These are phyloP conservation scores for Lodderomyces jiufengensis DNA, from an alignment of 1,139 yeast species.

Conservation along the genomic window DNA sequence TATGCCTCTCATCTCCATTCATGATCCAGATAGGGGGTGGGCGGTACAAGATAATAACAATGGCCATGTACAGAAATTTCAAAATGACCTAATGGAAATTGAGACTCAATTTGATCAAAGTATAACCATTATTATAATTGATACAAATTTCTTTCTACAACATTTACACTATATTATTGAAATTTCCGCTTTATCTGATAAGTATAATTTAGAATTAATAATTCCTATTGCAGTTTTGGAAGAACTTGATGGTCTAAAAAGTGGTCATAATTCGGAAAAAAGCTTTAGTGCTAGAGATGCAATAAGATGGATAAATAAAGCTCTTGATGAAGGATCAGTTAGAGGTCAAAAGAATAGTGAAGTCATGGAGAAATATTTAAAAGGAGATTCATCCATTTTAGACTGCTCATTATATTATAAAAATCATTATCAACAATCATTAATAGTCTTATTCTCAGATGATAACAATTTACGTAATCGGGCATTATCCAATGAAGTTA, in stretches of 20 bases:
- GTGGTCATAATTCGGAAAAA: slow-evolving; percentile 16
- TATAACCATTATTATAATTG: slow-evolving; percentile 52
- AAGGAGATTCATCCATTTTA: slow-evolving; percentile 77
- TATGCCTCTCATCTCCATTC: not conserved
- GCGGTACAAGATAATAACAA: slow-evolving; percentile 28
- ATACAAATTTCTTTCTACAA: slow-evolving; percentile 73
- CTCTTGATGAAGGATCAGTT: slow-evolving; percentile 54
- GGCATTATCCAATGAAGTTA: slow-evolving; percentile 64
- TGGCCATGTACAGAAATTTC: slow-evolving; percentile 20
- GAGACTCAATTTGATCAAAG: slow-evolving; percentile 19
- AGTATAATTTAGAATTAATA: slow-evolving; percentile 49
- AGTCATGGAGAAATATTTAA: slow-evolving; percentile 35
- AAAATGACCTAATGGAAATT: slow-evolving; percentile 40
- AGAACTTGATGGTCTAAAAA: slow-evolving; percentile 80
- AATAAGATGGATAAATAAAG: slow-evolving; percentile 71
- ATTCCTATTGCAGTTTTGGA: slow-evolving; percentile 67
- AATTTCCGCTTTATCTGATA: slow-evolving; percentile 35
- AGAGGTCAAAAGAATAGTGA: slow-evolving; percentile 66
- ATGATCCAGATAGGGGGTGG: slow-evolving; percentile 15
- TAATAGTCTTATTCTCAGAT: slow-evolving; percentile 69
- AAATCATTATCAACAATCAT: slow-evolving; percentile 30
- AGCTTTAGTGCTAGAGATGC: slow-evolving; percentile 60
- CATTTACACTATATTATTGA: slow-evolving; percentile 57
- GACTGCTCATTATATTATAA: slow-evolving; percentile 77
- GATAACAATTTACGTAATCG: slow-evolving; percentile 80